Percentiles rank a stretch among this genome's conserved stretches.
Evolutionary conservation across 257 asterid genomes (phyloP).

Genomic region (Linaria vulgaris): DNA sequence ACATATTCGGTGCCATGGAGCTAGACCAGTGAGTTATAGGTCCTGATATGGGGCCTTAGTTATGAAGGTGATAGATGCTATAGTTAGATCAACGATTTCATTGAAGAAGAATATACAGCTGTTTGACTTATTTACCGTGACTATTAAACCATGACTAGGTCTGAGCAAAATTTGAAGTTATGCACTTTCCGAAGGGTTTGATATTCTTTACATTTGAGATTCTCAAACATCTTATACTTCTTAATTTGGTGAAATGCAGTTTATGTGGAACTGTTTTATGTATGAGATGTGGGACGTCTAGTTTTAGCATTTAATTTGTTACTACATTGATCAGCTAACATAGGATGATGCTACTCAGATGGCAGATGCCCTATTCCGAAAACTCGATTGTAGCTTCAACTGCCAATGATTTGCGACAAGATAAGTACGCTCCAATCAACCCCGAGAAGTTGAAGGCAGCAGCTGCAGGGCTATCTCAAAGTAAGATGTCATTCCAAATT

Average conservation of each 20-base stretch:
- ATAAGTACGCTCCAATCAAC: conserved; percentile 49
- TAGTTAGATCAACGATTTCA: too few species aligned
- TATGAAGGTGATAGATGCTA: too few species aligned
- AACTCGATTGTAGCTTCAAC: conserved; percentile 70
- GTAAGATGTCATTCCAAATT: conserved; percentile 37
- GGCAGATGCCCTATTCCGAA: conserved; percentile 77
- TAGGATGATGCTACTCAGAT: conserved; percentile 42
- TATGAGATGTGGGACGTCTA: neutral
- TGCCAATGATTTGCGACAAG: conserved; percentile 73
- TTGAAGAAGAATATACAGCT: too few species aligned
- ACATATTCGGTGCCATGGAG: too few species aligned
- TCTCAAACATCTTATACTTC: neutral
- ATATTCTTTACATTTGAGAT: neutral
- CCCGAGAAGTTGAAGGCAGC: conserved; percentile 84
- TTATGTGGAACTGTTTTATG: neutral
- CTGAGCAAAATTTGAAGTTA: conserved; percentile 3
- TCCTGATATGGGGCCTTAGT: too few species aligned
- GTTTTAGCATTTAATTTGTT: too few species aligned
- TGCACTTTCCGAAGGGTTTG: neutral
- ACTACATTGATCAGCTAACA: neutral
- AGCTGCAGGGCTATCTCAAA: conserved; percentile 69
- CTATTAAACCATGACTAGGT: neutral
- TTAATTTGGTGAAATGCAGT: conserved; percentile 1
- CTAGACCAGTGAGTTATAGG: too few species aligned
- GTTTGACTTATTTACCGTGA: too few species aligned